A percentile compares a stretch with the other conserved stretches of the same genome.
phyloP scores from a whole-genome alignment of 1,139 yeast genomes.

The Kurtzmaniella quercitrusa region DNA sequence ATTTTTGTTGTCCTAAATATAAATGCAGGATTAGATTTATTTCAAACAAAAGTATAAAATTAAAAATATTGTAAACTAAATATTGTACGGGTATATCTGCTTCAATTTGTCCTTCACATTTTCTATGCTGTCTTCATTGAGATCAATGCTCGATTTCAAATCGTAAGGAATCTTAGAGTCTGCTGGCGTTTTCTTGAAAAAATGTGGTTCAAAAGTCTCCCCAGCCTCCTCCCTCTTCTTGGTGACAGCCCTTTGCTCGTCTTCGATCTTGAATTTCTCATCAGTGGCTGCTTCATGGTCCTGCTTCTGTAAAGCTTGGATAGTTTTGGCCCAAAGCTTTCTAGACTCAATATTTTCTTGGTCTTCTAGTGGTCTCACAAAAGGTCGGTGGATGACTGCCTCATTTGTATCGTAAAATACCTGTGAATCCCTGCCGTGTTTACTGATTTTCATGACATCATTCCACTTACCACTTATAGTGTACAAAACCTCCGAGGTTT shows the following conservation, averaged over 20 bases:
- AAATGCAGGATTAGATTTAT: background rate
- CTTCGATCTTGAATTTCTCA: slow-evolving; percentile 83
- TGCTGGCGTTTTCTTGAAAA: slow-evolving; percentile 41
- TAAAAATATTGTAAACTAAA: background rate
- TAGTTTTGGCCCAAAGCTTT: slow-evolving; percentile 76
- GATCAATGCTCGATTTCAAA: background rate
- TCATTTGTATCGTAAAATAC: slow-evolving; percentile 63
- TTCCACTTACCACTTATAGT: slow-evolving; percentile 92
- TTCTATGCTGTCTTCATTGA: slow-evolving; percentile 11
- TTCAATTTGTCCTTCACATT: slow-evolving; percentile 41
- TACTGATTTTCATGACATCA: slow-evolving; percentile 70
- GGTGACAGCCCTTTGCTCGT: slow-evolving; percentile 71
- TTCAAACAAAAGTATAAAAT: background rate
- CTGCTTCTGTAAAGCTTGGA: slow-evolving; percentile 69
- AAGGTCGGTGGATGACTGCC: slow-evolving; percentile 54
- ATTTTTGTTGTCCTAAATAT: background rate
- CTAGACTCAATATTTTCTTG: slow-evolving; percentile 83
- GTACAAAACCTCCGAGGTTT: slow-evolving; percentile 53
- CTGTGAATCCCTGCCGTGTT: slow-evolving; percentile 44
- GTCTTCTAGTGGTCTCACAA: slow-evolving; percentile 70
- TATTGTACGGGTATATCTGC: background rate
- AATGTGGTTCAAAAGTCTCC: slow-evolving; percentile 72
- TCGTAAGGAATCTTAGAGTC: background rate
- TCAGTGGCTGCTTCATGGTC: slow-evolving; percentile 82
- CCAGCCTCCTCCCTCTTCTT: slow-evolving; percentile 75